Conservation (phyloP, 768 basidiomycete species). For the Rhodocollybia butyracea region DNA sequence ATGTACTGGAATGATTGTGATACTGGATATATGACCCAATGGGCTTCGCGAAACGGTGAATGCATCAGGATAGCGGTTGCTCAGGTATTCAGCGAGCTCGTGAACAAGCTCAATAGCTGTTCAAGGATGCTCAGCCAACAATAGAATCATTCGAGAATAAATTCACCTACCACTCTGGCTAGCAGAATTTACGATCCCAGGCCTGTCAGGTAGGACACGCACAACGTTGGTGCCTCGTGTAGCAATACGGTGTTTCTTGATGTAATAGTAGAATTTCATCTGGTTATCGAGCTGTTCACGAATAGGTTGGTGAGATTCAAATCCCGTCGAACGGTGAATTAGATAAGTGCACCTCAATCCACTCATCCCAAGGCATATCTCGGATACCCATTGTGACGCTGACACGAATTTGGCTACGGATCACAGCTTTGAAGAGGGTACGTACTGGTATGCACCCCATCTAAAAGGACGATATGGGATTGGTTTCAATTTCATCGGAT, state of each 20-base stretch:
- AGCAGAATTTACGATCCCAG: conserved; percentile 15
- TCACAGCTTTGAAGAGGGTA: conserved; percentile 7
- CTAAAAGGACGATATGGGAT: conserved; percentile 66
- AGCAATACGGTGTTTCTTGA: conserved; percentile 53
- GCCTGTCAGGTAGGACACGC: conserved; percentile 45
- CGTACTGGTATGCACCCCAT: conserved; percentile 62
- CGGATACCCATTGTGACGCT: conserved; percentile 72
- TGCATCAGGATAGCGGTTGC: conserved; percentile 55
- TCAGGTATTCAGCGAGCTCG: conserved; percentile 66
- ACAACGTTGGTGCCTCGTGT: conserved; percentile 49
- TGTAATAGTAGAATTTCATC: conserved; percentile 50
- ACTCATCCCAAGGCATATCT: conserved; percentile 64
- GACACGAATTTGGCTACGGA: not conserved
- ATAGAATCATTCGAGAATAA: too few relatives aligned
- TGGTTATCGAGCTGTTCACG: conserved; percentile 54
- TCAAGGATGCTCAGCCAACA: not conserved
- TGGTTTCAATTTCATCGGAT: conserved; percentile 44
- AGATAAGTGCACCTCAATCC: conserved; percentile 70
- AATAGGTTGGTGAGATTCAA: not conserved
- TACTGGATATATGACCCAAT: conserved; percentile 34
- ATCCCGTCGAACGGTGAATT: not conserved
- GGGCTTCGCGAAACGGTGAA: conserved; percentile 50
- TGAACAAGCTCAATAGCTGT: conserved; percentile 65
- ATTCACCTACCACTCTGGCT: conserved; percentile 26
- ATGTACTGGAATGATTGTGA: conserved; percentile 48